Percentiles rank a stretch among this genome's conserved stretches.
Conservation (phyloP, 139 green algal genomes). For the Chlamydomonas schloesseri region DNA sequence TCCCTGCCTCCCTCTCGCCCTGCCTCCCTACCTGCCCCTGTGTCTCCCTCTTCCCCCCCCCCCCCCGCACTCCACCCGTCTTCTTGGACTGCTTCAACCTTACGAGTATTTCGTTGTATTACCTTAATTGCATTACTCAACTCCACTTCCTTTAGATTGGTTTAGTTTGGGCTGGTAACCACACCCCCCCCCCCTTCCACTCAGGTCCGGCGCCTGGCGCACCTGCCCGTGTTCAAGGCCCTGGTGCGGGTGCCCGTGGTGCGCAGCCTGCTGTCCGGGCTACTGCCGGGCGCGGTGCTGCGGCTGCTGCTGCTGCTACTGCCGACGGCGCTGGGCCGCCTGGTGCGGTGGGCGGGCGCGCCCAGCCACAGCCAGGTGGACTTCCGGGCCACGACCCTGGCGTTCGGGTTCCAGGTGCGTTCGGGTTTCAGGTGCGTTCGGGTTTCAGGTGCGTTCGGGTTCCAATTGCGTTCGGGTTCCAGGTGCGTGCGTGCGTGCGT, state of each 20-base stretch:
- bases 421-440: conserved; percentile 44
- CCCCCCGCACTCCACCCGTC: too few relatives aligned
- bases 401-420: conserved; percentile 51
- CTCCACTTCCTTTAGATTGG: too few relatives aligned
- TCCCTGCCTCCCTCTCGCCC: too few relatives aligned
- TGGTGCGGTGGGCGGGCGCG: conserved; percentile 16
- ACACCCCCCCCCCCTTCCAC: neutral
- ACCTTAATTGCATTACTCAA: too few relatives aligned
- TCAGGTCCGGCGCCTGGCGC: conserved; percentile 32
- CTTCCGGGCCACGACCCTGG: conserved; percentile 11
- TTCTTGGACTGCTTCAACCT: too few relatives aligned
- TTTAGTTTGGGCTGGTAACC: too few relatives aligned
- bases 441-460: conserved; percentile 50
- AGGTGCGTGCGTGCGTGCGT: too few relatives aligned
- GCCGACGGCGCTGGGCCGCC: conserved; percentile 1
- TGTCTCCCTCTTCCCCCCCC: too few relatives aligned
- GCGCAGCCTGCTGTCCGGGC: conserved; percentile 55
- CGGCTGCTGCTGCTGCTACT: conserved; percentile 32
- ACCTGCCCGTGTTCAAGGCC: neutral
- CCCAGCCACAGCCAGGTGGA: conserved; percentile 4
- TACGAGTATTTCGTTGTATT: too few relatives aligned
- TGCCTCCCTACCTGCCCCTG: too few relatives aligned
- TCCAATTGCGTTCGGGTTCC: conserved; percentile 46
- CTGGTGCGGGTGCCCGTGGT: conserved; percentile 41
- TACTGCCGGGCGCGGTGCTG: conserved; percentile 60